phyloP scores from a whole-genome alignment of 768 basidiomycete genomes.

The Pisolithus tinctorius region DNA sequence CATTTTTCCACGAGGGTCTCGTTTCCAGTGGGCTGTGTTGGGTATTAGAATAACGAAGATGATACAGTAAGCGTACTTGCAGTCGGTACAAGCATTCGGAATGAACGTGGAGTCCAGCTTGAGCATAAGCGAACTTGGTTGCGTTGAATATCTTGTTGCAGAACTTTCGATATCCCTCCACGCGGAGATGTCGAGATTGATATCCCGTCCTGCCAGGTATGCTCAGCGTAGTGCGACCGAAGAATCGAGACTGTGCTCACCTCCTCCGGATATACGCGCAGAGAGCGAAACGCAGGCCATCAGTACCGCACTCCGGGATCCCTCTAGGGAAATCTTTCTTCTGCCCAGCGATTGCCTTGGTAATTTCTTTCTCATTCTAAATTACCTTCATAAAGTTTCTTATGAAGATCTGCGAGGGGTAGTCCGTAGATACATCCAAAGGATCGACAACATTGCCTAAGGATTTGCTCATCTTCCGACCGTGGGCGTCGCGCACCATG shows the following conservation, averaged over 20 bases:
- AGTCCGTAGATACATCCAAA: slow-evolving; percentile 89
- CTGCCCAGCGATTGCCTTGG: slow-evolving; percentile 88
- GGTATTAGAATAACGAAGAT: slow-evolving; percentile 4
- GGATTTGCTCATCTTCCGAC: slow-evolving; percentile 98
- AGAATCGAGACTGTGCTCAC: slow-evolving; percentile 31
- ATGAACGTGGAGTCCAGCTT: slow-evolving; percentile 84
- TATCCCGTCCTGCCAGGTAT: slow-evolving; percentile 71
- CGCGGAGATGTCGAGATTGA: slow-evolving; percentile 94
- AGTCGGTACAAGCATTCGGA: slow-evolving; percentile 61
- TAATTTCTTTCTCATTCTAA: slow-evolving; percentile 91
- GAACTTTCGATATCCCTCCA: slow-evolving; percentile 98
- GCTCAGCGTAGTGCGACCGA: background rate
- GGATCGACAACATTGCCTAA: slow-evolving; percentile 98
- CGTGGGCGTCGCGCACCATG: slow-evolving; percentile 98
- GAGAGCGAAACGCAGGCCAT: slow-evolving; percentile 90
- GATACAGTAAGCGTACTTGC: slow-evolving; percentile 31
- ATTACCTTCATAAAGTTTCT: slow-evolving; percentile 86
- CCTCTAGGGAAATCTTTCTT: slow-evolving; percentile 99
- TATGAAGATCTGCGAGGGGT: slow-evolving; percentile 70
- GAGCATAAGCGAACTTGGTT: slow-evolving; percentile 98
- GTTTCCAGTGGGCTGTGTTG: slow-evolving; percentile 68
- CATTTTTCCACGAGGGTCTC: slow-evolving; percentile 92
- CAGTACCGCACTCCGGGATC: slow-evolving; percentile 97
- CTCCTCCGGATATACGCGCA: slow-evolving; percentile 91
- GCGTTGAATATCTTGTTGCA: slow-evolving; percentile 99